Evolutionary conservation across 139 green algal genomes (phyloP).

Genomic region (Chlamydomonas schloesseri): DNA sequence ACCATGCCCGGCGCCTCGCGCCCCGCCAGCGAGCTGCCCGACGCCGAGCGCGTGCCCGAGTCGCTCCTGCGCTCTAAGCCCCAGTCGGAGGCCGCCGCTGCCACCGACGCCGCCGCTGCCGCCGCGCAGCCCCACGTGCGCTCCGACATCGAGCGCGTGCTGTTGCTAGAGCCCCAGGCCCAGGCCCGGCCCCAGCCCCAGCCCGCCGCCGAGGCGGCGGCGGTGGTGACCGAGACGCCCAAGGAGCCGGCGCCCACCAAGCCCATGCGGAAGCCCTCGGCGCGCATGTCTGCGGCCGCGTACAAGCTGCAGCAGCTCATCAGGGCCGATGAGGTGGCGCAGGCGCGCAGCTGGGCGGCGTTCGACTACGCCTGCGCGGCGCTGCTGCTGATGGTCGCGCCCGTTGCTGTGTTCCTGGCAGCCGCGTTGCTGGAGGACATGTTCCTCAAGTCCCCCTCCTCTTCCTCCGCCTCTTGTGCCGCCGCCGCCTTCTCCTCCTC

Average conservation of each 20-base stretch:
- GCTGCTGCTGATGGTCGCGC: not conserved
- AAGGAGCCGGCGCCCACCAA: no score
- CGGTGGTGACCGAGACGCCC: no score
- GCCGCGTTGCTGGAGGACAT: constrained; percentile 15
- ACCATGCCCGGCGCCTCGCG: not conserved
- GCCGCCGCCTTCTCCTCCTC: not conserved
- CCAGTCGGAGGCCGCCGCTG: not conserved
- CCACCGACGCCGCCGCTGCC: not conserved
- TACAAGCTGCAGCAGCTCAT: no score
- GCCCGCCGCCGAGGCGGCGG: no score
- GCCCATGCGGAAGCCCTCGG: no score
- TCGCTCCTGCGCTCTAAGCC: not conserved
- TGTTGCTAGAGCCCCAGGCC: not conserved
- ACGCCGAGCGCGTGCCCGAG: not conserved
- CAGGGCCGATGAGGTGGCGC: not conserved
- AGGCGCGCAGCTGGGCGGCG: not conserved
- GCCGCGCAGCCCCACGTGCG: not conserved
- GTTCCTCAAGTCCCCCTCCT: not conserved
- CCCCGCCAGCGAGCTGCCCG: no score
- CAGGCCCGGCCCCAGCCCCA: no score
- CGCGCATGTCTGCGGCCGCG: no score
- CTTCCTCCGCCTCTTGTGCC: no score
- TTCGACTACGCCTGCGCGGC: not conserved
- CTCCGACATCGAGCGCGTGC: constrained; percentile 10
- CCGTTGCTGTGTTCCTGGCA: not conserved